These are phyloP conservation scores for Triadica sebifera DNA, from an alignment of 345 rosid species.

Conservation along the genomic window DNA sequence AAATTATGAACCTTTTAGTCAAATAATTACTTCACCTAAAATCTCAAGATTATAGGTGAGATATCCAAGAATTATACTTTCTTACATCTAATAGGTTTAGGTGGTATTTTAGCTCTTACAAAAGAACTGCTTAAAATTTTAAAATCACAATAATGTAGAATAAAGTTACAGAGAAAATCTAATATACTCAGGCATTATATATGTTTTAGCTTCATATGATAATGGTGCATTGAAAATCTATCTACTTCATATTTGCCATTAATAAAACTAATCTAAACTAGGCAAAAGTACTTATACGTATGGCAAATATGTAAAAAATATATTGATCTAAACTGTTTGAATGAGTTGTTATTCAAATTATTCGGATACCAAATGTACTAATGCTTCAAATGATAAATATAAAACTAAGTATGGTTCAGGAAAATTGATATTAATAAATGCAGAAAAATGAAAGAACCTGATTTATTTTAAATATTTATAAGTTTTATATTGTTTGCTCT, in stretches of 20 bases:
- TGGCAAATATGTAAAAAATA: neutral
- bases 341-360: neutral
- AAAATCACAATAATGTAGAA: too few species aligned
- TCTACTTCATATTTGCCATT: neutral
- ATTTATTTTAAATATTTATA: too few species aligned
- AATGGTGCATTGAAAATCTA: neutral
- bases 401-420: too few species aligned
- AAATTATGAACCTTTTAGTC: too few species aligned
- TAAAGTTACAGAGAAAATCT: neutral
- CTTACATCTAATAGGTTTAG: too few species aligned
- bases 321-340: neutral
- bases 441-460: too few species aligned
- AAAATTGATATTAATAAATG: too few species aligned
- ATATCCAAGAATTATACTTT: too few species aligned
- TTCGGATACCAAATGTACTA: neutral
- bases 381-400: neutral
- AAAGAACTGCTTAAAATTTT: neutral
- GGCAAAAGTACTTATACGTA: neutral
- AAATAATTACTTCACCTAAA: too few species aligned
- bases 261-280: neutral
- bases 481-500: too few species aligned
- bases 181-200: too few species aligned
- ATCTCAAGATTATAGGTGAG: too few species aligned
- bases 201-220: neutral
- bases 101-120: neutral